Evolutionary conservation across 2,329 filamentous ascomycete species (phyloP).

Genomic region (Pseudofabraea citricarpa): DNA sequence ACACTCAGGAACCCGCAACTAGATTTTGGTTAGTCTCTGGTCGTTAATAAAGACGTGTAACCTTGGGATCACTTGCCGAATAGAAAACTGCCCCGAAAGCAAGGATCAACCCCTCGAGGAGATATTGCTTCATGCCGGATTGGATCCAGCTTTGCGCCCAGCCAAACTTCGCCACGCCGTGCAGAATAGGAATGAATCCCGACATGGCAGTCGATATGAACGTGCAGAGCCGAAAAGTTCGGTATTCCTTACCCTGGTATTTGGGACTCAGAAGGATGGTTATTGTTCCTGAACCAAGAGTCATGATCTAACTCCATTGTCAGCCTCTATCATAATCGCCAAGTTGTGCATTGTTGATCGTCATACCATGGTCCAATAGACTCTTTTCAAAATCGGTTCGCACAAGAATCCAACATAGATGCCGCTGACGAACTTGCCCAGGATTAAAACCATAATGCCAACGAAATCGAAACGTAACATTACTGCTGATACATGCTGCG

Average conservation of each 20-base stretch:
- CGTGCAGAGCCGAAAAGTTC: constrained; percentile 13
- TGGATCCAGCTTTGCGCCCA: constrained; percentile 7
- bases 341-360: too few species aligned
- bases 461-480: constrained; percentile 35
- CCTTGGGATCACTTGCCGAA: constrained; percentile 7
- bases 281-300: constrained; percentile 28
- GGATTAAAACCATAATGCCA: constrained; percentile 33
- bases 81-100: constrained; percentile 11
- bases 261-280: constrained; percentile 23
- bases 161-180: constrained; percentile 13
- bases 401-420: constrained; percentile 37
- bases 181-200: constrained; percentile 15
- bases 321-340: too few species aligned
- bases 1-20: constrained; percentile 15
- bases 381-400: constrained; percentile 25
- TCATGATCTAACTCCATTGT: constrained; percentile 34
- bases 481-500: constrained; percentile 26
- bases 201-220: constrained; percentile 18
- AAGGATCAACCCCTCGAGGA: constrained; percentile 11
- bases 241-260: constrained; percentile 16
- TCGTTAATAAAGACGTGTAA: background rate
- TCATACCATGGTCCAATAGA: constrained; percentile 33
- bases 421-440: constrained; percentile 34
- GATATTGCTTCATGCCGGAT: constrained; percentile 16
- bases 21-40: background rate